Base-by-base conservation (phyloP, 139 green algal species). In the Microglena sp. region DNA sequence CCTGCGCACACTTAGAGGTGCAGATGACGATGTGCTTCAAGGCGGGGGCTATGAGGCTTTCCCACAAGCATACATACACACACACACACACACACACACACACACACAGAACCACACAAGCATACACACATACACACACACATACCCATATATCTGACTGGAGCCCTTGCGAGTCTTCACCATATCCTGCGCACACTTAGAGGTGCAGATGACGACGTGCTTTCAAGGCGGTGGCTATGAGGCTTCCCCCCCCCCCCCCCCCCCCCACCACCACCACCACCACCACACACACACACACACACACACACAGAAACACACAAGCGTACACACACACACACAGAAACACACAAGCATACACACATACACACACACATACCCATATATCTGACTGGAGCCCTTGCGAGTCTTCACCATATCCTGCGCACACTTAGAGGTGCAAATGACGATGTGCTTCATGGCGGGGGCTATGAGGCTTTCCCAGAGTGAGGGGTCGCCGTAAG, bases 11-110 rank as follows among this genome's bases (percentile, higher is more conserved):
- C 45, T 71, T 71, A 24, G 66, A 62, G 2, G 64, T 77, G 60
- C 71, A 77, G 18, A 77, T 62, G n/a, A 58, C 65, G 26, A 77
- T 67, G 65, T 77, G 74, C 55, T 76, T 69, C 74, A 81, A 77
- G 50, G 69, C 69, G 4, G 69, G 64, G 69, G 77, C 69, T 31
- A 81, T 54, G 22, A 74, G 28, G 8, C 15, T 31, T 62, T 68
- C 46, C 74, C 65, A 73, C 32, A 73, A 18, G 46, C 62, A 57
- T 29, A 46, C 34, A n/a, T 66, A n/a, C n/a, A n/a, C n/a, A n/a
- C n/a, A n/a, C n/a, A n/a, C n/a, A n/a, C n/a, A n/a, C n/a, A n/a
- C n/a, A n/a, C n/a, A n/a, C n/a, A n/a, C n/a, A n/a, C n/a, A n/a
- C n/a, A n/a, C n/a, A n/a, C n/a, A n/a, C n/a, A n/a, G n/a, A n/a